These are phyloP conservation scores for Aphanomyces cochlioides DNA, from an alignment of 352 stramenopile species.

Conservation along the genomic window DNA sequence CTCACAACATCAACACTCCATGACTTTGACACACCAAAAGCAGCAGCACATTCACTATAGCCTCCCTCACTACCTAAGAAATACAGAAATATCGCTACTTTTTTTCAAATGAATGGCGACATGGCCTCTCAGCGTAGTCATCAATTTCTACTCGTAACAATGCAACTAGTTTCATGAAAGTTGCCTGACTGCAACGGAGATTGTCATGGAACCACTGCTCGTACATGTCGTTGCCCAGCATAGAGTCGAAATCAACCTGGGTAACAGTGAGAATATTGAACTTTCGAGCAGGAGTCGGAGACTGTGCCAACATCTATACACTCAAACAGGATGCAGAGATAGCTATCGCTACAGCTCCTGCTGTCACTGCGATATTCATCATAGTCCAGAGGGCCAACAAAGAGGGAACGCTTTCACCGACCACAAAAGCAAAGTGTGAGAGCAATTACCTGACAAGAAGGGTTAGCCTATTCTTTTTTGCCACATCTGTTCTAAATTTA, in stretches of 20 bases:
- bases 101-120: not conserved
- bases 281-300: not conserved
- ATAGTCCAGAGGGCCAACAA: no score
- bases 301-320: not conserved
- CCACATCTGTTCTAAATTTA: no score
- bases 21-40: no score
- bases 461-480: no score
- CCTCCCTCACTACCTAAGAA: no score
- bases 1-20: no score
- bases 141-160: not conserved
- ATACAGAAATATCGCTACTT: no score
- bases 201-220: constrained; percentile 16
- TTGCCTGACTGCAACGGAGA: constrained; percentile 2
- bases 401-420: no score
- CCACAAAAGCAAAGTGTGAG: no score
- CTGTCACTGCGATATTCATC: not conserved
- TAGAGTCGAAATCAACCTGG: constrained; percentile 7
- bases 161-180: not conserved
- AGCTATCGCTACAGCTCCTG: not conserved
- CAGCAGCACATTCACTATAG: no score
- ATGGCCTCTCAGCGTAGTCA: not conserved
- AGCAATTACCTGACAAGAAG: no score
- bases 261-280: constrained; percentile 14
- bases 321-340: no score
- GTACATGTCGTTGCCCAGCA: not conserved